Percentiles rank a stretch among this genome's conserved stretches.
Conservation (phyloP, 495 filamentous ascomycete genomes). For the Penicillium angulare region DNA sequence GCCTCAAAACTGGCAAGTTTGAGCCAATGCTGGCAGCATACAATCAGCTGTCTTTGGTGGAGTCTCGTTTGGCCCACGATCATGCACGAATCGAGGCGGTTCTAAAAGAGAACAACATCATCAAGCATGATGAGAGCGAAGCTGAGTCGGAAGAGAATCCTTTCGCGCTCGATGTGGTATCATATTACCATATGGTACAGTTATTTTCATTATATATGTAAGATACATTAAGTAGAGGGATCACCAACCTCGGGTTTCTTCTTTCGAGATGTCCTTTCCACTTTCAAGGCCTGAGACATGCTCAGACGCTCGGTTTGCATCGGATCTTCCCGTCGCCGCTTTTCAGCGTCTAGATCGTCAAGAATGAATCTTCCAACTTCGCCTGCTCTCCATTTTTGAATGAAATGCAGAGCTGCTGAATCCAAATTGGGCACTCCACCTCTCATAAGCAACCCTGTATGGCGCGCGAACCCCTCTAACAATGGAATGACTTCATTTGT, state of each 20-base stretch:
- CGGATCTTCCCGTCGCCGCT: conserved; percentile 41
- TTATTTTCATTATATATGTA: conserved; percentile 23
- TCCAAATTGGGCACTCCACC: conserved; percentile 72
- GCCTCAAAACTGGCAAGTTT: too few relatives aligned
- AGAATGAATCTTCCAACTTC: conserved; percentile 73
- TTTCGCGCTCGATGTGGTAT: too few relatives aligned
- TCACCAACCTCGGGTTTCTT: conserved; percentile 27
- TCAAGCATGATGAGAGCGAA: too few relatives aligned
- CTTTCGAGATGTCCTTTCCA: conserved; percentile 33
- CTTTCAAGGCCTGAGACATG: conserved; percentile 43
- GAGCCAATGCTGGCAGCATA: too few relatives aligned
- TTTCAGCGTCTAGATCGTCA: conserved; percentile 68
- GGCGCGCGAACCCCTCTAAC: conserved; percentile 62
- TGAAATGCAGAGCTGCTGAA: conserved; percentile 74
- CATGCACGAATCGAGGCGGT: too few relatives aligned
- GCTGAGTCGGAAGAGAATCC: too few relatives aligned
- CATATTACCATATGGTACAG: background rate
- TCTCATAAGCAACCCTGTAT: conserved; percentile 73
- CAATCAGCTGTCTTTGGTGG: too few relatives aligned
- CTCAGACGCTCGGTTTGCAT: conserved; percentile 35
- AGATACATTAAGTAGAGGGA: conserved; percentile 19
- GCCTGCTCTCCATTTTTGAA: conserved; percentile 81
- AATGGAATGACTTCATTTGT: conserved; percentile 80
- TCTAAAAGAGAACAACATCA: too few relatives aligned
- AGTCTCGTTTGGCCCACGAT: too few relatives aligned